These are phyloP conservation scores for Fusarium musae DNA, from an alignment of 2,329 filamentous ascomycete genomes.

Conservation along the genomic window DNA sequence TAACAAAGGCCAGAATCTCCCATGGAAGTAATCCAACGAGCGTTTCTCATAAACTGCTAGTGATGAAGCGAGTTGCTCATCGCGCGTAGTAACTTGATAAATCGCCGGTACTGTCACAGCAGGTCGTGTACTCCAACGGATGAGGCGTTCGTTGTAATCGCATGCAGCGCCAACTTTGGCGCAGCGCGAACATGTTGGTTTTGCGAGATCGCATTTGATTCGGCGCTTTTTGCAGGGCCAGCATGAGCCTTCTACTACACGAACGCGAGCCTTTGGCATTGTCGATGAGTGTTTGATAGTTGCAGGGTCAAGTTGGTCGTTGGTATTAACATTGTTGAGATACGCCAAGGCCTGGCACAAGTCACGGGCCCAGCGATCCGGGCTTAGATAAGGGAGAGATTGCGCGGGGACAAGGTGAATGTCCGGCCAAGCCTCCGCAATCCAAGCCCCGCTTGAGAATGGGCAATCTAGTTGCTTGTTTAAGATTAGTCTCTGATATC, in stretches of 20 bases:
- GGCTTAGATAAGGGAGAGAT: neutral
- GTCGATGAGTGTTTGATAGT: neutral
- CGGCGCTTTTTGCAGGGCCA: constrained; percentile 58
- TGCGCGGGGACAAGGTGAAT: constrained; percentile 20
- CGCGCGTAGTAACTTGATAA: constrained; percentile 41
- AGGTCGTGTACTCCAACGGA: constrained; percentile 56
- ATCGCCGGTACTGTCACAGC: constrained; percentile 46
- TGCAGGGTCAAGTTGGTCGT: neutral
- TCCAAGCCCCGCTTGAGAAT: constrained; percentile 18
- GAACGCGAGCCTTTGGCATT: constrained; percentile 28
- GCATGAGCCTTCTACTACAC: constrained; percentile 52
- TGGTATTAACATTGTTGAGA: neutral
- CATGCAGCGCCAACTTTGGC: constrained; percentile 40
- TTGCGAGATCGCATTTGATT: constrained; percentile 55
- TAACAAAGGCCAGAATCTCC: constrained; percentile 48
- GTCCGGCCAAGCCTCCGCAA: neutral
- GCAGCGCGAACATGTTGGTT: constrained; percentile 53
- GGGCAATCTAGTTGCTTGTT: constrained; percentile 41
- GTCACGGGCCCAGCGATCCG: neutral
- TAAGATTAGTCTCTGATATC: constrained; percentile 3
- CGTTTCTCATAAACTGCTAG: constrained; percentile 46
- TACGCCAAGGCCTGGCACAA: neutral
- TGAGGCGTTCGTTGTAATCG: constrained; percentile 50
- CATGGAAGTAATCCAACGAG: constrained; percentile 49
- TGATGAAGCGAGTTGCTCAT: constrained; percentile 42